Evolutionary conservation across 345 rosid genomes (phyloP).

Genomic region (Excoecaria agallocha): DNA sequence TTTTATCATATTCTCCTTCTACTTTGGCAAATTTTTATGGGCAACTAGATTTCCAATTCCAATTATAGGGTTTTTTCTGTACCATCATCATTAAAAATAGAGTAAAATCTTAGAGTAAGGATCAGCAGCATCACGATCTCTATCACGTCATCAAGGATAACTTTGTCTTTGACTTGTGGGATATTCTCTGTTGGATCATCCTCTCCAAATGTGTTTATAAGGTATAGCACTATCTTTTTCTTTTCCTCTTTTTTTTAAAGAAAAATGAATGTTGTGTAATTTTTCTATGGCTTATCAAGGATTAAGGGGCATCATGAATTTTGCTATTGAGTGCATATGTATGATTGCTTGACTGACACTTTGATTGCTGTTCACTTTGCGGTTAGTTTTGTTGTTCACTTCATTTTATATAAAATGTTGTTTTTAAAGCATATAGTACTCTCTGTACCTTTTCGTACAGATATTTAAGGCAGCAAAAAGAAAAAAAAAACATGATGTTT

Average conservation of each 20-base stretch:
- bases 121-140: slow-evolving; percentile 83
- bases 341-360: background rate
- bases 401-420: too few relatives aligned
- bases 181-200: slow-evolving; percentile 93
- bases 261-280: background rate
- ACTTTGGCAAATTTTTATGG: background rate
- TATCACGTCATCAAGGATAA: slow-evolving; percentile 74
- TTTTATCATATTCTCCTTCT: background rate
- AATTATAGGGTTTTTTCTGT: background rate
- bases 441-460: too few relatives aligned
- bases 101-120: slow-evolving; percentile 88
- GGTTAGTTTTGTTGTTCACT: too few relatives aligned
- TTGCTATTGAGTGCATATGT: background rate
- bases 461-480: too few relatives aligned
- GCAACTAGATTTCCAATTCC: background rate
- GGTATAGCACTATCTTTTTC: slow-evolving; percentile 34
- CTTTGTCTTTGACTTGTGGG: slow-evolving; percentile 77
- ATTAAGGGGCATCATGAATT: background rate
- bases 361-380: background rate
- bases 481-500: too few relatives aligned
- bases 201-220: slow-evolving; percentile 93
- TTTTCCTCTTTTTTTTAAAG: background rate
- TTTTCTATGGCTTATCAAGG: background rate
- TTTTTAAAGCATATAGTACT: too few relatives aligned
- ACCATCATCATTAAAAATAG: slow-evolving; percentile 43